Evolutionary conservation across 495 filamentous ascomycete species (phyloP), one percentile per base, ranked within the genome.

Genomic region (Penicillium salamii): DNA sequence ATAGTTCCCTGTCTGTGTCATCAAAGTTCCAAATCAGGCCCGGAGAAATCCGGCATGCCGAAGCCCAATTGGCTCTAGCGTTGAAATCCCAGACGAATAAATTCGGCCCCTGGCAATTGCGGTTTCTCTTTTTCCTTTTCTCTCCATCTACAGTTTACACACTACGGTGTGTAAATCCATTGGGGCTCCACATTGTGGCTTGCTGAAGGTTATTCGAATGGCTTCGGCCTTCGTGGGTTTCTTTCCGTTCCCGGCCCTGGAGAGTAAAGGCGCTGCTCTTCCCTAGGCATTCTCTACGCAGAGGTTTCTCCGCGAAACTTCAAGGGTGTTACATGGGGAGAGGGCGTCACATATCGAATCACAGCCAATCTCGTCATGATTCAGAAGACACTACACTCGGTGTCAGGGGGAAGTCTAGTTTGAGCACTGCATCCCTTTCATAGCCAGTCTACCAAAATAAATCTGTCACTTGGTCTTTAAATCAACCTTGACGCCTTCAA

Each of bases 231-330:
- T 33, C 24, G 20, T 56, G 53, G 53, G 26, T 52, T 52, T 56
- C 44, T 42, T 56, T 56, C 53, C 53, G 53, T 56, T 56, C 53
- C 53, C 53, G 53, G 53, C 49, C 49, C 53, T 56, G 53, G 49
- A 56, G 53, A 56, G 53, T 52, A 26, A 56, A 43, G 43, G 13
- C 53, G 49, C 33, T 55, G 41, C 53, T 56, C 26, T 48, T 35
- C 42, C 44, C 43, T 43, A 46, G 46, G 48, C 53, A 48, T 32
- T 47, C 50, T 52, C 53, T 56, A 31, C 19, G 34, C 47, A 51
- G 21, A 41, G 20, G 35, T 14, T 46, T 50, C 47, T 43, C 37
- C 47, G 53, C 35, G 47, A 24, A 35, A 28, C 17, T 28, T 20
- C 29, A 21, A 23, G 36, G 53, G 53, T 46, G 47, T 36, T 46